Conservation (phyloP, 208 protist species). For the Herpetomonas samuelpessoai region DNA sequence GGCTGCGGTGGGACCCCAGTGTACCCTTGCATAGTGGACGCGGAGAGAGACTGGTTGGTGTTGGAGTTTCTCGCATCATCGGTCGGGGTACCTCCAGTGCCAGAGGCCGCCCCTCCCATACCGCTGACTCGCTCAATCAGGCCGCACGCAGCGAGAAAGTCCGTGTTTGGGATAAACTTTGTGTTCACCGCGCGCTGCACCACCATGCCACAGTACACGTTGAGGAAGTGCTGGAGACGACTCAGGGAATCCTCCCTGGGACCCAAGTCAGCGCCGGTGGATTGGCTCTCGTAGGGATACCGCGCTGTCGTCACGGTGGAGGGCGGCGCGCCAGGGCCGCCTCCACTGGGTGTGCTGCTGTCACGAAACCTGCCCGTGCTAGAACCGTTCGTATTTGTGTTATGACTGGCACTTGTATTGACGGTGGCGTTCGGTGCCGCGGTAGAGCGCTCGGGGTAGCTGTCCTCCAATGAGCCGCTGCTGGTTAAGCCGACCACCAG, state of each 20-base stretch:
- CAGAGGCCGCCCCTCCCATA: background rate
- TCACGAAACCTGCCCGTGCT: no score
- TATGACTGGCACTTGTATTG: background rate
- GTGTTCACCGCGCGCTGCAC: slow-evolving; percentile 29
- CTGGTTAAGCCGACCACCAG: slow-evolving; percentile 10
- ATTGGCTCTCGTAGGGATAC: background rate
- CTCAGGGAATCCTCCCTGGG: slow-evolving; percentile 16
- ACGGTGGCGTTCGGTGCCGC: no score
- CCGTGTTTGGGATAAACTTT: background rate
- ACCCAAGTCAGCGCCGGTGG: background rate
- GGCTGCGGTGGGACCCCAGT: background rate
- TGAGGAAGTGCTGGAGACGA: slow-evolving; percentile 38
- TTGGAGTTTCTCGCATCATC: background rate
- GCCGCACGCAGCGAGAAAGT: background rate
- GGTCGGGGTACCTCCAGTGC: background rate
- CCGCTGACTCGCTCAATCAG: background rate
- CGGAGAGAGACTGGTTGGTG: background rate
- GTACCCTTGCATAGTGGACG: background rate
- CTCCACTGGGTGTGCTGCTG: no score
- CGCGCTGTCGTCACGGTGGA: background rate
- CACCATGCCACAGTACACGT: slow-evolving; percentile 27
- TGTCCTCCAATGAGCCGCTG: background rate
- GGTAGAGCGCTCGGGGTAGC: background rate
- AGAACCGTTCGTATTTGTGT: background rate
- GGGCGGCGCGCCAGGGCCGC: background rate